Base-by-base conservation (phyloP, 129 eudicot genomes). In the Tanacetum coccineum region DNA sequence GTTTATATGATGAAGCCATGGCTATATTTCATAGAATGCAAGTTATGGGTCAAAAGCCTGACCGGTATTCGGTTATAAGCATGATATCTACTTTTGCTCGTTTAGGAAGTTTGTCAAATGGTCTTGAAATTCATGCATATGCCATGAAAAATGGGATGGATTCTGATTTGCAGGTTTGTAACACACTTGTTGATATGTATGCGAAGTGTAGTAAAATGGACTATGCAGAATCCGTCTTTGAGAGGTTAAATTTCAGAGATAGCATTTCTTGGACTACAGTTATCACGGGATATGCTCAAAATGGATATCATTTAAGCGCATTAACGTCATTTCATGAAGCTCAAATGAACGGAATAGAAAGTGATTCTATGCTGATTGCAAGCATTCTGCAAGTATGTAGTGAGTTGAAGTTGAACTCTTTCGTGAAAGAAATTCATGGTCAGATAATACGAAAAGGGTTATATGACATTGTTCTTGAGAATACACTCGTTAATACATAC, bases 131-230 rank as follows among this genome's bases (percentile, higher is more conserved):
- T 80, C 98, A 88, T 76, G 89, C 91, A 51, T 91, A 70, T 74
- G 88, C 89, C 66, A 42, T 91, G 45, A 85, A 88, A 78, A 83
- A 67, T 44, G 76, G 74, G 63, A 72, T 83, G 68, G 95, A 83
- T 28, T 26, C 74, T 53, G 88, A 83, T 68, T 77, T 85, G 79
- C 95, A 75, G 66, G 84, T 91, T 51, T 87, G 91, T 13, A 91
- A 91, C 81, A 71, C 95, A 13, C 81, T 91, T 7, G 55, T 79
- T 51, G 98, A 91, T 75, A 83, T 91, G 93, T 91, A 88, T 70
- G 75, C 87, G 6, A 91, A 88, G 74, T 91, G 95, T 75, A 18
- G 71, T 42, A 80, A 69, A 71, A 62, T 80, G 62, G 68, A 63
- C 15, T 81, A 75, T 32, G 84, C 82, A 76, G 86, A 83, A 8